These are phyloP conservation scores for Smallanthus sonchifolius DNA, from an alignment of 129 eudicot genomes.

Conservation along the genomic window DNA sequence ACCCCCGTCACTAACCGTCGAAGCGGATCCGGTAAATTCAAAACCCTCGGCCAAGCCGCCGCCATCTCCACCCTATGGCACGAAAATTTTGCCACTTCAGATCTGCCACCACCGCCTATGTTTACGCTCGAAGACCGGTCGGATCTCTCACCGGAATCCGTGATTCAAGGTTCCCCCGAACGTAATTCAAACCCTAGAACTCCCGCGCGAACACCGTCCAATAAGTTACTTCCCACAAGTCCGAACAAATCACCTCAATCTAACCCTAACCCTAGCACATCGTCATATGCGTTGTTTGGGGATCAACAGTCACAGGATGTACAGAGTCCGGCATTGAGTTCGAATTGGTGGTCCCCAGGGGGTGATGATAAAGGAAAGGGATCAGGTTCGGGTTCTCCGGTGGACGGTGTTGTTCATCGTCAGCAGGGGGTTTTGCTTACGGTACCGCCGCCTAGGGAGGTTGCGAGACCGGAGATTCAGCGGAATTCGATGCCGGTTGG, in stretches of 20 bases:
- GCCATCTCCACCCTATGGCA: slow-evolving; percentile 98
- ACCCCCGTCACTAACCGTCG: slow-evolving; percentile 71
- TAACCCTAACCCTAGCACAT: slow-evolving; percentile 25
- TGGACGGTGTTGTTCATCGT: slow-evolving; percentile 80
- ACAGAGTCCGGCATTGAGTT: slow-evolving; percentile 47
- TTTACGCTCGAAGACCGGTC: slow-evolving; percentile 92
- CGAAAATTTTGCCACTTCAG: slow-evolving; percentile 81
- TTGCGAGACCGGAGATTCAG: slow-evolving; percentile 85
- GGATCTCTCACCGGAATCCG: slow-evolving; percentile 80
- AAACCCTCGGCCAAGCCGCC: slow-evolving; percentile 92
- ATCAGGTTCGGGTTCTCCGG: slow-evolving; percentile 57
- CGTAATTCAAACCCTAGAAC: slow-evolving; percentile 59
- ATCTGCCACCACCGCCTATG: slow-evolving; percentile 88
- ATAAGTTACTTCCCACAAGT: slow-evolving; percentile 11
- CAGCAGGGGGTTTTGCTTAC: slow-evolving; percentile 63
- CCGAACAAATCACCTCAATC: slow-evolving; percentile 9
- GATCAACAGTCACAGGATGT: slow-evolving; percentile 45
- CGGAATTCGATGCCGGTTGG: slow-evolving; percentile 56
- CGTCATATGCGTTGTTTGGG: slow-evolving; percentile 8
- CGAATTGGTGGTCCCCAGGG: slow-evolving; percentile 83
- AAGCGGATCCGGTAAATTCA: slow-evolving; percentile 53
- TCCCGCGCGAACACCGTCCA: slow-evolving; percentile 52
- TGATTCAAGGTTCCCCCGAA: slow-evolving; percentile 73
- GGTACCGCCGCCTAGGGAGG: slow-evolving; percentile 87
- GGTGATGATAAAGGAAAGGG: slow-evolving; percentile 86